Conservation (phyloP, 345 rosid genomes). For the Arabis hirsuta region DNA sequence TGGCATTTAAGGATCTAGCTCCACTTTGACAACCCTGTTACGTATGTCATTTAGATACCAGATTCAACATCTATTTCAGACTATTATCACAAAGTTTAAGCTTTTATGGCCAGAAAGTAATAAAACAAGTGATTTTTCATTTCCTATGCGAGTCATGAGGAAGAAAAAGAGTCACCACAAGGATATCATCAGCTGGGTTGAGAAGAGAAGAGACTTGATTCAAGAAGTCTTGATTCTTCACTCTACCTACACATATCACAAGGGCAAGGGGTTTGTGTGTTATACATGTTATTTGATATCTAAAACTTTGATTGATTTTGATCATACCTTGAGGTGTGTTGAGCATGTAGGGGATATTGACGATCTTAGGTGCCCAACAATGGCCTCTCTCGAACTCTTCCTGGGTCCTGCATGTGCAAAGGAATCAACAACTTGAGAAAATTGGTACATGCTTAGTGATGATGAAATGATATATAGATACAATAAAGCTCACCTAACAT, state of each 20-base stretch:
- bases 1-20: slow-evolving; percentile 74
- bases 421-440: not conserved
- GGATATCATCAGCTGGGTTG: slow-evolving; percentile 39
- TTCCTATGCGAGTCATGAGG: slow-evolving; percentile 4
- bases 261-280: no score
- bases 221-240: slow-evolving; percentile 45
- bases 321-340: slow-evolving; percentile 67
- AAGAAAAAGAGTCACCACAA: slow-evolving; percentile 41
- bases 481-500: slow-evolving; percentile 60
- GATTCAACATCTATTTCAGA: not conserved
- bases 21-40: slow-evolving; percentile 93
- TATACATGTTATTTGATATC: not conserved
- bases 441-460: not conserved
- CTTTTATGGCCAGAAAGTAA: slow-evolving; percentile 5
- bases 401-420: slow-evolving; percentile 55
- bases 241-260: slow-evolving; percentile 39
- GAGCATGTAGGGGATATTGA: slow-evolving; percentile 80
- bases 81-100: not conserved
- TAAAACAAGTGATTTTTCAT: not conserved
- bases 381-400: slow-evolving; percentile 80
- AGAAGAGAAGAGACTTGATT: slow-evolving; percentile 37
- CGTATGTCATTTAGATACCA: not conserved
- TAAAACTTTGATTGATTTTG: not conserved
- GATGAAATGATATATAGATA: not conserved
- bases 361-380: slow-evolving; percentile 55